phyloP scores from a whole-genome alignment of 352 stramenopile genomes.

The Phytophthora sp. region DNA sequence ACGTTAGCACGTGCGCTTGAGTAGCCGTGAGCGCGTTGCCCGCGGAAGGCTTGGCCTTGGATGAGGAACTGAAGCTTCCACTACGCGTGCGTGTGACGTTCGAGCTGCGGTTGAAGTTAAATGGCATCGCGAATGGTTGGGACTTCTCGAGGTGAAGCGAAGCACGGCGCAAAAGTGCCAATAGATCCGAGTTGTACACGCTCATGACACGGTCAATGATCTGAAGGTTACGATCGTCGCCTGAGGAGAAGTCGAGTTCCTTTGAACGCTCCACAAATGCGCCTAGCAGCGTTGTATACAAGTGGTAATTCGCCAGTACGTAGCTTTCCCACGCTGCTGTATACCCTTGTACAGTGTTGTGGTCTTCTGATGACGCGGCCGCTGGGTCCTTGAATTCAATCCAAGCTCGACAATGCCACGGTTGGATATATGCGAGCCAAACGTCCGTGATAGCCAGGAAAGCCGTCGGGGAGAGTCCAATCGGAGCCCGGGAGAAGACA shows the following conservation, averaged over 20 bases:
- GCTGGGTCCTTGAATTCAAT: constrained; percentile 39
- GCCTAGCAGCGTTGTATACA: constrained; percentile 84
- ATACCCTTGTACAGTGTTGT: constrained; percentile 41
- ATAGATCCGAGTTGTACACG: constrained; percentile 73
- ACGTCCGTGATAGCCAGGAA: constrained; percentile 86
- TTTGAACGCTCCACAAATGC: constrained; percentile 83
- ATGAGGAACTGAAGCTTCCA: constrained; percentile 36
- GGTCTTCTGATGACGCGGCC: constrained; percentile 5
- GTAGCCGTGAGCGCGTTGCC: constrained; percentile 57
- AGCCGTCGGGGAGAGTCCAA: constrained; percentile 76
- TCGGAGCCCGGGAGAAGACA: constrained; percentile 82
- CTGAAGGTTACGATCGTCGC: constrained; percentile 64
- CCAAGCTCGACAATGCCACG: constrained; percentile 82
- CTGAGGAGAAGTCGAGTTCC: constrained; percentile 80
- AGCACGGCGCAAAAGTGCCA: constrained; percentile 63
- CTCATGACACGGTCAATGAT: constrained; percentile 75
- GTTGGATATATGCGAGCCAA: constrained; percentile 88
- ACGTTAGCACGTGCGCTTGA: constrained; percentile 77
- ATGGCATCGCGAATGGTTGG: constrained; percentile 69
- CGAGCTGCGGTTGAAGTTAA: constrained; percentile 35
- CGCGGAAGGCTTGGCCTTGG: constrained; percentile 33
- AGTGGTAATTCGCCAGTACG: constrained; percentile 89
- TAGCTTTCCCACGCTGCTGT: constrained; percentile 75
- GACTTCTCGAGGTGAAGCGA: constrained; percentile 72
- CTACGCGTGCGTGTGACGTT: constrained; percentile 35